Evolutionary conservation across 306 rosid genomes (phyloP), one percentile per base, ranked within the genome.

Genomic region (Quercus cerris): DNA sequence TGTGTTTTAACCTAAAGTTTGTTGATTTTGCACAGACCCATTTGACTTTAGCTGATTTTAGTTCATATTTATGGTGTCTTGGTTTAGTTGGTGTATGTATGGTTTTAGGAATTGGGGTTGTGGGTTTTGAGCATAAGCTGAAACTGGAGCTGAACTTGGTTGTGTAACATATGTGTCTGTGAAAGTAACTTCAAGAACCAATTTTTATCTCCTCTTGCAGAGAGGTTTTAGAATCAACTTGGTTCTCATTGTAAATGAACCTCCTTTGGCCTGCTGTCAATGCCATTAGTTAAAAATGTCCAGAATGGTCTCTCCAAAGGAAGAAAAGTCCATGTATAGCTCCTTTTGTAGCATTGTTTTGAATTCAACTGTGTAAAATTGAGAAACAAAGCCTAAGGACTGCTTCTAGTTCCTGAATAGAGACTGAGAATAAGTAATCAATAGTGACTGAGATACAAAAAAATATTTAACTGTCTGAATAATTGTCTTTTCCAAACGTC

Each of bases 271-370:
- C 82, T 89, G 92, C 38, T 87, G 73, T 87, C 87, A 33, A 83
- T 73, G 80, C 93, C 89, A 3, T 88, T 81, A 0, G 87, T 49
- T 85, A 73, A 91, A 44, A 62, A 92, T 89, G 81, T 92, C 94
- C 67, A 91, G 91, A 74, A 80, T 41, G 66, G 85, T 88, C 84
- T 87, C 94, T 63, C 97, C 97, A 10, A 89, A 91, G 79, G 81
- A 87, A 86, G 82, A 90, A 73, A 92, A 74, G 68, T 92, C 97
- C 77, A 78, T 80, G 85, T 85, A 56, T 64, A 94, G 88, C 80
- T 94, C 97, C 97, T 83, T 87, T 81, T 23, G 79, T 59, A 70
- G 33, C 82, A 79, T 80, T 8, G 12, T 87, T 71, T 80, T 84
- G 81, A 77, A 66, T 70, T 82, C 94, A 87, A 85, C 89, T 83